These are phyloP conservation scores for Crataegus laevigata DNA, from an alignment of 306 rosid genomes.

Conservation along the genomic window DNA sequence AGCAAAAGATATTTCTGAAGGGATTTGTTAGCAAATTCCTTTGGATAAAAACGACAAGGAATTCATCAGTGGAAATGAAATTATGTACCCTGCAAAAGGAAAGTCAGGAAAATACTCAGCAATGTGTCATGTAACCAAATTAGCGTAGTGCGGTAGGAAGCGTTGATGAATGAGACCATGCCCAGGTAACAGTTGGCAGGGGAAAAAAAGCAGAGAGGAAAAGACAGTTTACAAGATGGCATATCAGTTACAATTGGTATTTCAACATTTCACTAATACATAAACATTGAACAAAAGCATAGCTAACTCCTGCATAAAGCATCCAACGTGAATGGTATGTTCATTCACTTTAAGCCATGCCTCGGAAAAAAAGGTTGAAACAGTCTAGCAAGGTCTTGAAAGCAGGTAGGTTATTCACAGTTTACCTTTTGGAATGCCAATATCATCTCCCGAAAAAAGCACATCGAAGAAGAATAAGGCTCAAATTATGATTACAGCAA, in stretches of 20 bases:
- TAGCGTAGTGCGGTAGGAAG: neutral
- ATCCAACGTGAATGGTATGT: neutral
- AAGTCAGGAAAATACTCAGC: slow-evolving; percentile 14
- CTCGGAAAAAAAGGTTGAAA: neutral
- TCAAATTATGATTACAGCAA: neutral
- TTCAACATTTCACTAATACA: neutral
- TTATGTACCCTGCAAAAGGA: slow-evolving; percentile 32
- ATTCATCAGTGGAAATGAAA: neutral
- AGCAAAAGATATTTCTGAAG: slow-evolving; percentile 3
- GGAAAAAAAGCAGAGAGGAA: neutral
- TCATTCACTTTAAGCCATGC: neutral
- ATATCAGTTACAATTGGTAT: neutral
- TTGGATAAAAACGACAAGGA: slow-evolving; percentile 4
- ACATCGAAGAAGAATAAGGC: neutral
- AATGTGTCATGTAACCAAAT: slow-evolving; percentile 15
- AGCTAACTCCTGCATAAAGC: neutral
- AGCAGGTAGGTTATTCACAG: neutral
- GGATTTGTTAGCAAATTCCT: neutral
- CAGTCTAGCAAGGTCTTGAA: neutral
- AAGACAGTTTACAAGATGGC: neutral
- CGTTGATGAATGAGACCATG: neutral
- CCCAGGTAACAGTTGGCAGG: slow-evolving; percentile 9
- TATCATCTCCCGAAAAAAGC: too few species aligned
- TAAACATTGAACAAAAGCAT: neutral
- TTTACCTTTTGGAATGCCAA: neutral